A percentile compares a stretch with the other conserved stretches of the same genome.
Conservation (phyloP, 495 filamentous ascomycete species). For the Tetracladium setigerum region DNA sequence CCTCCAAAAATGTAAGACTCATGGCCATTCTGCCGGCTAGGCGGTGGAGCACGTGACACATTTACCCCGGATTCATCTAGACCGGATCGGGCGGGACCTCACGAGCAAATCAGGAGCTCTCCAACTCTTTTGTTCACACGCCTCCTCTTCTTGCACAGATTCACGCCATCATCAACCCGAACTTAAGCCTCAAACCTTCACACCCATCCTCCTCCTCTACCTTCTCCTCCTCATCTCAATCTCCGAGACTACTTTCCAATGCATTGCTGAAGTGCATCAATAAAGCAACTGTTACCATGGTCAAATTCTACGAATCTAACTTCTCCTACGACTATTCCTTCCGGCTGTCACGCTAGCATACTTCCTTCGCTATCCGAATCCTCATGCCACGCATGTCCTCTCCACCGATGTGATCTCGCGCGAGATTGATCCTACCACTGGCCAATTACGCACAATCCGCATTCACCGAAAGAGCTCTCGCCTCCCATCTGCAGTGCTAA, state of each 20-base stretch:
- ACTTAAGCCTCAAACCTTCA: too few species aligned
- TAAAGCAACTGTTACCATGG: slow-evolving; percentile 35
- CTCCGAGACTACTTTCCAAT: slow-evolving; percentile 6
- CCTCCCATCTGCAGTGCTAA: slow-evolving; percentile 73
- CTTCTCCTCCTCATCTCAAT: not conserved
- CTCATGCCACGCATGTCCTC: slow-evolving; percentile 89
- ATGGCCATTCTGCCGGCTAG: too few species aligned
- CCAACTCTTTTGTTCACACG: too few species aligned
- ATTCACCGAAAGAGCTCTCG: slow-evolving; percentile 93
- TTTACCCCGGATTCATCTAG: too few species aligned
- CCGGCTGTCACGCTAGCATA: slow-evolving; percentile 88
- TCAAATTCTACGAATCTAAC: slow-evolving; percentile 83
- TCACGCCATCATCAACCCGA: too few species aligned
- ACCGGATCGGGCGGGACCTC: too few species aligned
- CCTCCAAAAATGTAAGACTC: too few species aligned
- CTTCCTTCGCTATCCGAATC: slow-evolving; percentile 98
- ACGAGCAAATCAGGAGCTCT: too few species aligned
- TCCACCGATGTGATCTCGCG: slow-evolving; percentile 93
- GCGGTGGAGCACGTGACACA: too few species aligned
- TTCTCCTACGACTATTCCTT: slow-evolving; percentile 91
- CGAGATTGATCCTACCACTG: slow-evolving; percentile 68
- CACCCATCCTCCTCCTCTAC: not conserved
- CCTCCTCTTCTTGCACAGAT: too few species aligned
- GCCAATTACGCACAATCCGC: slow-evolving; percentile 78
- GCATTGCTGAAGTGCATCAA: slow-evolving; percentile 6